These are phyloP conservation scores for Backusella sp. DNA, from an alignment of 192 early-diverging fungal genomes.

Conservation along the genomic window DNA sequence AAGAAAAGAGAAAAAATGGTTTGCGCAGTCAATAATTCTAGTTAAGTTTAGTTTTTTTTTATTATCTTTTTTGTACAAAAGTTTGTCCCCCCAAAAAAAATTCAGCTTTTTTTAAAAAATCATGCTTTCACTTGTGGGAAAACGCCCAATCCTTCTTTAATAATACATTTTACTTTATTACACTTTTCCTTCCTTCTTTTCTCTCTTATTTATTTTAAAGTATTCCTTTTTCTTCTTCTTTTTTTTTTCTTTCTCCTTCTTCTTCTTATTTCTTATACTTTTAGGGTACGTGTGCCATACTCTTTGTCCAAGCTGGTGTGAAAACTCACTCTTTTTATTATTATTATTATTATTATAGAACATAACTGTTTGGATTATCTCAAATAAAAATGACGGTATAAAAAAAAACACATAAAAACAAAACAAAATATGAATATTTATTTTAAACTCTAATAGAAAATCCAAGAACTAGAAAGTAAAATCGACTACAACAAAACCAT, in stretches of 20 bases:
- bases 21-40: not conserved
- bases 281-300: not conserved
- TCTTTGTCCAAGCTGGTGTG: not conserved
- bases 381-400: not conserved
- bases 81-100: not conserved
- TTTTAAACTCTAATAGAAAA: slow-evolving; percentile 18
- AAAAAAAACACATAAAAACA: not conserved
- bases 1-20: not conserved
- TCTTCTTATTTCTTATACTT: not conserved
- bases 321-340: not conserved
- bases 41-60: not conserved
- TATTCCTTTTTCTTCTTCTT: not conserved
- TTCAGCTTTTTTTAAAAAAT: not conserved
- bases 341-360: not conserved
- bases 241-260: not conserved
- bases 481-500: slow-evolving; percentile 39
- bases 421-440: not conserved
- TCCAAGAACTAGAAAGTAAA: slow-evolving; percentile 38
- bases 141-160: not conserved
- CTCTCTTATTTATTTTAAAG: not conserved
- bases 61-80: not conserved
- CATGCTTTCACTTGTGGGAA: slow-evolving; percentile 6
- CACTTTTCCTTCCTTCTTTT: not conserved
- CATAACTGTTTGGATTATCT: not conserved
- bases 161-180: not conserved